Percentiles rank a stretch among this genome's conserved stretches.
Evolutionary conservation across 2,329 filamentous ascomycete genomes (phyloP).

Genomic region (Emericellopsis atlantica): DNA sequence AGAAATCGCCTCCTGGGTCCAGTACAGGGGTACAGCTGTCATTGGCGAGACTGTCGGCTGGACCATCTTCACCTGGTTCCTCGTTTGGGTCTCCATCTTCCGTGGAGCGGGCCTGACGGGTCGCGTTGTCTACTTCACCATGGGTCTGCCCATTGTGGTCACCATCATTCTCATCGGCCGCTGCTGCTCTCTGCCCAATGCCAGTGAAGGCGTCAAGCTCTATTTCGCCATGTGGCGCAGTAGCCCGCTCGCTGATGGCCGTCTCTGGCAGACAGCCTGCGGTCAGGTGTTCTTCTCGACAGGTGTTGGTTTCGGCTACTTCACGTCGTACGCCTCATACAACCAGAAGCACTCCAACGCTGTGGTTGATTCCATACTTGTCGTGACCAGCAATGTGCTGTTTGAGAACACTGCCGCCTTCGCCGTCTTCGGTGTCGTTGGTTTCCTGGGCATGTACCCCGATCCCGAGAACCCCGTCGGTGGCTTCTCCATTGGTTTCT

Average conservation of each 20-base stretch:
- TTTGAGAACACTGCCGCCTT: constrained; percentile 33
- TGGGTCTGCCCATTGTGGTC: constrained; percentile 44
- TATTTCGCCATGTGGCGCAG: constrained; percentile 33
- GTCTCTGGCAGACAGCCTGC: constrained; percentile 46
- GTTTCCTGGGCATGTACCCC: constrained; percentile 20
- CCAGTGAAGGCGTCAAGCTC: constrained; percentile 35
- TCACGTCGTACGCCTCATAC: constrained; percentile 41
- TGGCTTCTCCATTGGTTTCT: constrained; percentile 40
- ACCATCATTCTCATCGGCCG: constrained; percentile 44
- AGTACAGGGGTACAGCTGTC: constrained; percentile 31
- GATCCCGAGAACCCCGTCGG: constrained; percentile 22
- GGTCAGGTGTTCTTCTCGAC: constrained; percentile 37
- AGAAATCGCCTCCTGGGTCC: constrained; percentile 26
- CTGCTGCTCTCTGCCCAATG: constrained; percentile 39
- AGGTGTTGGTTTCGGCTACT: constrained; percentile 42
- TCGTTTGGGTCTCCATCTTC: constrained; percentile 48
- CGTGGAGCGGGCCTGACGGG: constrained; percentile 44
- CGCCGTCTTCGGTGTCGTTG: constrained; percentile 37
- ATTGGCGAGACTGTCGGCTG: constrained; percentile 45
- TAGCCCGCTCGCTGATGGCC: constrained; percentile 32
- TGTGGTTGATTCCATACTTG: constrained; percentile 40
- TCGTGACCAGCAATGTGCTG: constrained; percentile 36
- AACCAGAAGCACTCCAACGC: constrained; percentile 38
- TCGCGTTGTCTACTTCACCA: constrained; percentile 48
- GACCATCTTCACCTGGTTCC: constrained; percentile 45